Conservation (phyloP, 2,329 filamentous ascomycete genomes). For the Diaporthe vexans region DNA sequence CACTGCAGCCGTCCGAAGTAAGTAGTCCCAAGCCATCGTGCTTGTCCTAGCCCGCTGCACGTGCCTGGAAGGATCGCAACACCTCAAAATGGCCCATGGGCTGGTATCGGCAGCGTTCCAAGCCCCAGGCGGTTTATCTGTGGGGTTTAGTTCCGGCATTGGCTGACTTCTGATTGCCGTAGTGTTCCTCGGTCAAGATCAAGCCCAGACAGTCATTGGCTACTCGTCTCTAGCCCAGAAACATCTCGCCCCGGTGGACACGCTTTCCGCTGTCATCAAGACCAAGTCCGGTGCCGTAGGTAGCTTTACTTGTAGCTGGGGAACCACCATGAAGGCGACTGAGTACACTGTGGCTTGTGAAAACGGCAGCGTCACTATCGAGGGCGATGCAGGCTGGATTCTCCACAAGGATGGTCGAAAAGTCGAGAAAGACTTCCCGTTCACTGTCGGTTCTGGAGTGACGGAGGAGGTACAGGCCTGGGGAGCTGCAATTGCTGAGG, state of each 20-base stretch:
- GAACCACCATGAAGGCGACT: conserved; percentile 65
- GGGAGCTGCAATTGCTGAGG: conserved; percentile 65
- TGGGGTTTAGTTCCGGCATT: background rate
- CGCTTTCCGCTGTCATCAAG: conserved; percentile 69
- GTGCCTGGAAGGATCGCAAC: background rate
- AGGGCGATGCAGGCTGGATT: conserved; percentile 52
- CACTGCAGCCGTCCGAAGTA: conserved; percentile 67
- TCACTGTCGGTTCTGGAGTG: conserved; percentile 59
- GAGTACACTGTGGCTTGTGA: conserved; percentile 72
- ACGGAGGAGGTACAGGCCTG: conserved; percentile 73
- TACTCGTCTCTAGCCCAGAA: conserved; percentile 65
- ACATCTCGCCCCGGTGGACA: conserved; percentile 74
- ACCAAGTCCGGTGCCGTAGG: conserved; percentile 68
- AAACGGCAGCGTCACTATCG: conserved; percentile 67
- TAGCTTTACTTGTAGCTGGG: conserved; percentile 69
- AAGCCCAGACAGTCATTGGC: conserved; percentile 62
- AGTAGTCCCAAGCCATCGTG: background rate
- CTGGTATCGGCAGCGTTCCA: background rate
- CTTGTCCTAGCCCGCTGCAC: background rate
- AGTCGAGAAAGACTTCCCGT: conserved; percentile 45
- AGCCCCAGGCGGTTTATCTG: background rate
- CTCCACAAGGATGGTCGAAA: conserved; percentile 43
- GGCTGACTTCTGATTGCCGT: conserved; percentile 9
- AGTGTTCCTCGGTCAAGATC: conserved; percentile 65
- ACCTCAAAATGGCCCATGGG: background rate